Conservation (phyloP, 2,329 filamentous ascomycete genomes). For the Phaeosphaeria sp. region DNA sequence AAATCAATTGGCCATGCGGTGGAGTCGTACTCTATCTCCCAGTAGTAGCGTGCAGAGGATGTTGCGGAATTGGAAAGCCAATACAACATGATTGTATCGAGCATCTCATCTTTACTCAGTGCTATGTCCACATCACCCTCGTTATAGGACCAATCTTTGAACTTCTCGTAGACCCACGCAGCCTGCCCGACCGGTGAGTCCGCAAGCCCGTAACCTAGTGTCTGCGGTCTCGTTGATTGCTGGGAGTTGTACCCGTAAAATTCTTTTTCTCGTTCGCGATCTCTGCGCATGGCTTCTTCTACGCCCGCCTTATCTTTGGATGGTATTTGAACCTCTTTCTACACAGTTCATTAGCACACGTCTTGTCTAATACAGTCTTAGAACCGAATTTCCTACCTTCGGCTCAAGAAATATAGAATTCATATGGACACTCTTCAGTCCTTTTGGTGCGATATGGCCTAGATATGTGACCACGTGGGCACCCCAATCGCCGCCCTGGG, state of each 20-base stretch:
- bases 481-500: conserved; percentile 19
- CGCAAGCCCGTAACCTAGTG: conserved; percentile 69
- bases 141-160: conserved; percentile 67
- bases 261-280: background rate
- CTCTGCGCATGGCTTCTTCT: background rate
- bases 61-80: conserved; percentile 32
- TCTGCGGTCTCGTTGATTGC: conserved; percentile 72
- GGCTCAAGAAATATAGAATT: conserved; percentile 16
- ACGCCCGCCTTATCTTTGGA: background rate
- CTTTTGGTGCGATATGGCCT: conserved; percentile 15
- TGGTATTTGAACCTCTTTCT: background rate
- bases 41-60: conserved; percentile 31
- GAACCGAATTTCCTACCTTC: conserved; percentile 7
- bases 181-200: conserved; percentile 73
- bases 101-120: conserved; percentile 34
- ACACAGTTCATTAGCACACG: background rate
- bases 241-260: conserved; percentile 60
- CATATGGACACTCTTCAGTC: conserved; percentile 16
- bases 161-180: conserved; percentile 79
- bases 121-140: conserved; percentile 44
- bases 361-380: background rate
- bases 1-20: conserved; percentile 26
- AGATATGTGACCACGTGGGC: conserved; percentile 4
- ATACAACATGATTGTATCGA: conserved; percentile 33
- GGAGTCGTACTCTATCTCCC: conserved; percentile 25